phyloP scores from a whole-genome alignment of 176 grass and related monocot genomes.

The Dactylis glomerata region DNA sequence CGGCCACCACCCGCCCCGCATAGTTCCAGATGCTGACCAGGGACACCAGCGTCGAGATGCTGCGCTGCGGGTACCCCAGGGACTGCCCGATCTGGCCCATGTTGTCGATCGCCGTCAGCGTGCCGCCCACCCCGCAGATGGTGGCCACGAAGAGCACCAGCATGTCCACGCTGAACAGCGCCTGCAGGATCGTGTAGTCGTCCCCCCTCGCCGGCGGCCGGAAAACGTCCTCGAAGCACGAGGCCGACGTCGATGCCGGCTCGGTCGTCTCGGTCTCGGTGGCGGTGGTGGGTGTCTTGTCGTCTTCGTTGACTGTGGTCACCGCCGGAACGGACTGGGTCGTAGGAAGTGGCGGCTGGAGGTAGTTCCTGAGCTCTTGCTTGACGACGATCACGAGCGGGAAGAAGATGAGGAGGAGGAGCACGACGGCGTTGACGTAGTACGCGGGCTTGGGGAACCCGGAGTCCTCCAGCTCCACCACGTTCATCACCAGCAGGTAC shows the following conservation, averaged over 20 bases:
- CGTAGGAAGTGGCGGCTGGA: not conserved
- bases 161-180: conserved; percentile 84
- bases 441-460: conserved; percentile 46
- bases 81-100: conserved; percentile 81
- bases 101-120: conserved; percentile 83
- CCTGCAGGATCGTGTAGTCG: conserved; percentile 80
- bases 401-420: conserved; percentile 65
- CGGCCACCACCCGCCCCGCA: conserved; percentile 45
- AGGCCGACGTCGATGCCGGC: not conserved
- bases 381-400: conserved; percentile 58
- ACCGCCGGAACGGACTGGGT: not conserved
- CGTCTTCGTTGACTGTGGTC: not conserved
- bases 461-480: conserved; percentile 53
- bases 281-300: not conserved
- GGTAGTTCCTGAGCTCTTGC: conserved; percentile 49
- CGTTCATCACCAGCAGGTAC: conserved; percentile 63
- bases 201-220: conserved; percentile 51
- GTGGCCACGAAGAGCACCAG: conserved; percentile 62
- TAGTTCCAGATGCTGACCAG: conserved; percentile 96
- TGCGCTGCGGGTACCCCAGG: conserved; percentile 54
- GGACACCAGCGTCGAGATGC: conserved; percentile 60
- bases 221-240: conserved; percentile 35
- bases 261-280: not conserved
- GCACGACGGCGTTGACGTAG: conserved; percentile 38
- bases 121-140: conserved; percentile 73